Conservation (phyloP, 2,329 filamentous ascomycete genomes). For the Verticillium albo-atrum region DNA sequence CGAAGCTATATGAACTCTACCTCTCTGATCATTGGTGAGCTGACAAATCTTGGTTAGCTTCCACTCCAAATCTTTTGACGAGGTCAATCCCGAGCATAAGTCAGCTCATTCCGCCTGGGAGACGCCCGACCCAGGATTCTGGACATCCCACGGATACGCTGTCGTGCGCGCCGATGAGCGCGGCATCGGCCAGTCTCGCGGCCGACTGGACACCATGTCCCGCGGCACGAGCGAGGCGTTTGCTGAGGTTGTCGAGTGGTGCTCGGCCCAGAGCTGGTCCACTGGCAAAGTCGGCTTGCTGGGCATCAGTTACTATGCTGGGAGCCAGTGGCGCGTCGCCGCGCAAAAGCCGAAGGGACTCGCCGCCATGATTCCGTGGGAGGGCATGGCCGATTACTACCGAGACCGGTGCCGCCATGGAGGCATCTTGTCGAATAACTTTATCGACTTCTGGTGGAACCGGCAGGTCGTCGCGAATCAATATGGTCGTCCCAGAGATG, state of each 20-base stretch:
- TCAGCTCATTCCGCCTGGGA: conserved; percentile 55
- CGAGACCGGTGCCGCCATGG: conserved; percentile 56
- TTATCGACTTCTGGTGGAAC: conserved; percentile 64
- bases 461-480: conserved; percentile 64
- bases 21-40: no score
- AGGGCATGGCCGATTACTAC: conserved; percentile 52
- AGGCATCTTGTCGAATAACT: conserved; percentile 54
- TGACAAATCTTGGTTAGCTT: no score
- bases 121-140: conserved; percentile 52
- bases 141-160: conserved; percentile 50
- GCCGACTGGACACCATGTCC: conserved; percentile 45
- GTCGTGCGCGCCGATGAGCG: conserved; percentile 49
- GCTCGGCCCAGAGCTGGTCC: conserved; percentile 40
- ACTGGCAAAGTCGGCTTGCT: conserved; percentile 42
- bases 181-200: conserved; percentile 42
- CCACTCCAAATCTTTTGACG: conserved; percentile 32
- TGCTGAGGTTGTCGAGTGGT: conserved; percentile 46
- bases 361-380: conserved; percentile 44
- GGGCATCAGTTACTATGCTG: conserved; percentile 45
- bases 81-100: conserved; percentile 50
- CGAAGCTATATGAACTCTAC: no score
- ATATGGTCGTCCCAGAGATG: conserved; percentile 57
- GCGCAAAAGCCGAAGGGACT: conserved; percentile 40
- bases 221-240: conserved; percentile 41
- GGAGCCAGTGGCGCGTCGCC: conserved; percentile 44